phyloP scores from a whole-genome alignment of 2,329 filamentous ascomycete species.

The Escovopsis weberi region DNA sequence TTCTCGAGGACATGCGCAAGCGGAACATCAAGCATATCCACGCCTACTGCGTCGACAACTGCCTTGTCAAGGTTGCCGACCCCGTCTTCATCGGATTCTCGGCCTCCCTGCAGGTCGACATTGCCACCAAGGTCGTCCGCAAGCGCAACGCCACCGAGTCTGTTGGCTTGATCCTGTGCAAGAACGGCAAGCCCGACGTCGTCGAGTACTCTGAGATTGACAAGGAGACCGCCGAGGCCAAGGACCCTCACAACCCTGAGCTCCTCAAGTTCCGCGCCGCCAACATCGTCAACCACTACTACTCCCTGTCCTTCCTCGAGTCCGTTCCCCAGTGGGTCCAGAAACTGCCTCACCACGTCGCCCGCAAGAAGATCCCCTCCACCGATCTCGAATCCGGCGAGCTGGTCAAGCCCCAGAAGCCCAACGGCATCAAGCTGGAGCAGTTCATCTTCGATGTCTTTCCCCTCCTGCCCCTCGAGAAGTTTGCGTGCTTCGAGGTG shows the following conservation, averaged over 20 bases:
- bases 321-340: conserved; percentile 76
- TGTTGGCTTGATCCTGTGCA: conserved; percentile 83
- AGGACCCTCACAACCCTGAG: conserved; percentile 64
- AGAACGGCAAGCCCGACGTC: conserved; percentile 92
- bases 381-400: conserved; percentile 64
- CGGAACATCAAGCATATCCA: conserved; percentile 91
- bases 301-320: conserved; percentile 86
- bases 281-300: conserved; percentile 99
- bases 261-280: conserved; percentile 92
- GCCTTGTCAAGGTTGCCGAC: conserved; percentile 96
- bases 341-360: conserved; percentile 86
- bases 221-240: conserved; percentile 71
- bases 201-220: conserved; percentile 99
- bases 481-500: conserved; percentile 94
- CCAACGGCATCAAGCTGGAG: conserved; percentile 97
- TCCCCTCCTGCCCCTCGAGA: conserved; percentile 67
- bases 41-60: conserved; percentile 98
- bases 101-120: conserved; percentile 76
- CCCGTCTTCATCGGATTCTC: conserved; percentile 91
- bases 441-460: conserved; percentile 99
- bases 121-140: conserved; percentile 97
- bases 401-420: conserved; percentile 78
- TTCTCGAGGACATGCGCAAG: conserved; percentile 75
- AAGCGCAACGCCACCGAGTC: conserved; percentile 95
- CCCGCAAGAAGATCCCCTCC: conserved; percentile 94